A percentile compares a stretch with the other conserved stretches of the same genome.
Conservation (phyloP, 163 green algal genomes). For the Volvox carteri region DNA sequence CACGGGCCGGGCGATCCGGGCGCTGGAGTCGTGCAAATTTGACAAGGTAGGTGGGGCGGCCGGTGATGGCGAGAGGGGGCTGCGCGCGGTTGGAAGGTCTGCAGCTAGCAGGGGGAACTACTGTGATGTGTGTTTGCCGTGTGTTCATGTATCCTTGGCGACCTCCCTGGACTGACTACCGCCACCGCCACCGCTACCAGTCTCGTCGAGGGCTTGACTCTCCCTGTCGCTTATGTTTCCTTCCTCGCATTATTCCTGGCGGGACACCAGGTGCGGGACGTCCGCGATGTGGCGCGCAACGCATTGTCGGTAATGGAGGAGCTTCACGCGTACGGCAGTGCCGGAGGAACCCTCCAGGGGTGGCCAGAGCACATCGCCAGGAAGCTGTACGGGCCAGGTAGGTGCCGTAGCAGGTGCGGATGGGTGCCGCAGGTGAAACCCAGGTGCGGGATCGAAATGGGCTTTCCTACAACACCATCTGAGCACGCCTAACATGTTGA, state of each 20-base stretch:
- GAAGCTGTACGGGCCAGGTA: conserved; percentile 6
- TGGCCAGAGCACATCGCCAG: conserved; percentile 33
- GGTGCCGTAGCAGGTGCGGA: not conserved
- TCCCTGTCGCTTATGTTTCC: too few species aligned
- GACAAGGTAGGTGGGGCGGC: conserved; percentile 49
- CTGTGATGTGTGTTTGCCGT: too few species aligned
- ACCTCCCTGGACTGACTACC: too few species aligned
- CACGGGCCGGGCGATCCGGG: not conserved
- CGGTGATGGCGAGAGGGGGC: not conserved
- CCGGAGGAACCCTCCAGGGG: conserved; percentile 40
- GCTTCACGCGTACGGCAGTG: conserved; percentile 31
- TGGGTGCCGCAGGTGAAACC: not conserved
- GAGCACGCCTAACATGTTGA: too few species aligned
- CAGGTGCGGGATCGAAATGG: not conserved
- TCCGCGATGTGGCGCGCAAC: conserved; percentile 49
- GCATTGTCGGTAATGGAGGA: conserved; percentile 49
- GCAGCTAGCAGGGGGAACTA: too few species aligned
- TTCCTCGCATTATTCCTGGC: not conserved
- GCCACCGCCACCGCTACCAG: too few species aligned
- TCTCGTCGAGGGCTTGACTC: too few species aligned
- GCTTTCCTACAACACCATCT: too few species aligned
- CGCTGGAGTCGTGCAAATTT: conserved; percentile 52
- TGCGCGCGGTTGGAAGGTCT: not conserved
- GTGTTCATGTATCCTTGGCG: too few species aligned
- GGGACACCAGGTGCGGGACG: conserved; percentile 40